These are phyloP conservation scores for Podospora bellae-mahoneyi DNA, from an alignment of 495 filamentous ascomycete species.

Conservation along the genomic window DNA sequence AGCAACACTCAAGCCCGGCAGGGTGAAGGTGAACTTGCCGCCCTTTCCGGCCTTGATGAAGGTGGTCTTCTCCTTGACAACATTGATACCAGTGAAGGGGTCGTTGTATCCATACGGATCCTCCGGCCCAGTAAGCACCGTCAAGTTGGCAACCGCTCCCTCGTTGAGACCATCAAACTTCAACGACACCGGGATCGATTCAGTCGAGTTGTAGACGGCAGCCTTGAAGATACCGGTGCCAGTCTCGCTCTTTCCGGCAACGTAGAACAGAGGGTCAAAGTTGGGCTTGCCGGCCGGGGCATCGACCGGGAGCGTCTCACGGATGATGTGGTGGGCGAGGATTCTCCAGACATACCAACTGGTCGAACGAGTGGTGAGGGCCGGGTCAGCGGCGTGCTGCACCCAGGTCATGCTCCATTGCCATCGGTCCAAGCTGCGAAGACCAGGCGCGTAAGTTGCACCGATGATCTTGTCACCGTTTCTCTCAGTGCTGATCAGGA, in stretches of 20 bases:
- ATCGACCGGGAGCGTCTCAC: slow-evolving; percentile 50
- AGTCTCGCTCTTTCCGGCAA: slow-evolving; percentile 42
- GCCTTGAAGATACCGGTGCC: slow-evolving; percentile 54
- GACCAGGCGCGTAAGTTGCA: slow-evolving; percentile 38
- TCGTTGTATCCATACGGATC: slow-evolving; percentile 41
- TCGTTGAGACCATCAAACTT: slow-evolving; percentile 51
- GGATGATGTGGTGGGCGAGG: slow-evolving; percentile 52
- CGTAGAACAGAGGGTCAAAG: slow-evolving; percentile 58
- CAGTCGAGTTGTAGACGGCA: slow-evolving; percentile 62
- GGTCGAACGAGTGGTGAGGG: slow-evolving; percentile 46
- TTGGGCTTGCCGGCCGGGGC: slow-evolving; percentile 37
- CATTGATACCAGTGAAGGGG: slow-evolving; percentile 34
- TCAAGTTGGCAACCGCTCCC: slow-evolving; percentile 51
- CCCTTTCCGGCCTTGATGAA: slow-evolving; percentile 44
- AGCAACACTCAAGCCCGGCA: slow-evolving; percentile 52
- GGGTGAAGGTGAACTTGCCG: slow-evolving; percentile 47
- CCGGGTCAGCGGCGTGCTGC: slow-evolving; percentile 52
- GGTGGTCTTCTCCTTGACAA: slow-evolving; percentile 41
- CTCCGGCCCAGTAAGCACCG: slow-evolving; percentile 53
- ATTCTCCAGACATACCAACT: slow-evolving; percentile 44
- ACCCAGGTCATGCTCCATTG: slow-evolving; percentile 48
- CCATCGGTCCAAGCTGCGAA: slow-evolving; percentile 43
- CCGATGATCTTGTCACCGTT: slow-evolving; percentile 56
- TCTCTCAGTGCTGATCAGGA: slow-evolving; percentile 63
- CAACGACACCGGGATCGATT: slow-evolving; percentile 46